Conservation (phyloP, 495 filamentous ascomycete genomes). For the Penicillium pancosmium region DNA sequence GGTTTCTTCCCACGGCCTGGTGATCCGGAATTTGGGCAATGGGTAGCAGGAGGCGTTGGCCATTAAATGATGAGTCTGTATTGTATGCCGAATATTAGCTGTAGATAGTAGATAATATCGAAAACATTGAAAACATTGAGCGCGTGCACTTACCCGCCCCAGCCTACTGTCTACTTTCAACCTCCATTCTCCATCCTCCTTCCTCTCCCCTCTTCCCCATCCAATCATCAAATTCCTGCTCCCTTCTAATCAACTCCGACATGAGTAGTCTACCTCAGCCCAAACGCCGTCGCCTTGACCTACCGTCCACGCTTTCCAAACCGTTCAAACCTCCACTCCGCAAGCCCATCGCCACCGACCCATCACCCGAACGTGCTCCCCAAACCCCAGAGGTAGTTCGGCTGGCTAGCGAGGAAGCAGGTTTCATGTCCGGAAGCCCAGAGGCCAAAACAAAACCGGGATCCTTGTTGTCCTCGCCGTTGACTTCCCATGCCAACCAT, state of each 20-base stretch:
- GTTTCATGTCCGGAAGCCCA: background rate
- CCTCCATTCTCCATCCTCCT: background rate
- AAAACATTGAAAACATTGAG: background rate
- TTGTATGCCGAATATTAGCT: slow-evolving; percentile 18
- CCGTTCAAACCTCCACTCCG: slow-evolving; percentile 71
- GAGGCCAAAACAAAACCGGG: background rate
- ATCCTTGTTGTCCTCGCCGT: background rate
- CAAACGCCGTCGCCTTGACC: slow-evolving; percentile 62
- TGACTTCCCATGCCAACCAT: background rate
- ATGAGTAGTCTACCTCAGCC: slow-evolving; percentile 28
- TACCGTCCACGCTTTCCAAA: slow-evolving; percentile 55
- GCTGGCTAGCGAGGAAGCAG: background rate
- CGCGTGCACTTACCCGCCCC: slow-evolving; percentile 8
- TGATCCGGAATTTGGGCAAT: slow-evolving; percentile 71
- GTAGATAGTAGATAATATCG: slow-evolving; percentile 13
- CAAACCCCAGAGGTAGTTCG: slow-evolving; percentile 4
- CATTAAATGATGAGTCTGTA: slow-evolving; percentile 62
- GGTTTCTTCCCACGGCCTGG: slow-evolving; percentile 74
- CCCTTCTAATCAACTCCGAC: slow-evolving; percentile 4
- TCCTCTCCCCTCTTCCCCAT: background rate
- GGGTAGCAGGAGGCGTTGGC: slow-evolving; percentile 76
- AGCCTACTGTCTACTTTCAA: slow-evolving; percentile 30
- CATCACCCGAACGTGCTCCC: background rate
- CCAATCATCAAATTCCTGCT: background rate
- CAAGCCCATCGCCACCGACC: slow-evolving; percentile 20